Base-by-base conservation (phyloP, 2,329 filamentous ascomycete genomes). In the Colletotrichum sp. region DNA sequence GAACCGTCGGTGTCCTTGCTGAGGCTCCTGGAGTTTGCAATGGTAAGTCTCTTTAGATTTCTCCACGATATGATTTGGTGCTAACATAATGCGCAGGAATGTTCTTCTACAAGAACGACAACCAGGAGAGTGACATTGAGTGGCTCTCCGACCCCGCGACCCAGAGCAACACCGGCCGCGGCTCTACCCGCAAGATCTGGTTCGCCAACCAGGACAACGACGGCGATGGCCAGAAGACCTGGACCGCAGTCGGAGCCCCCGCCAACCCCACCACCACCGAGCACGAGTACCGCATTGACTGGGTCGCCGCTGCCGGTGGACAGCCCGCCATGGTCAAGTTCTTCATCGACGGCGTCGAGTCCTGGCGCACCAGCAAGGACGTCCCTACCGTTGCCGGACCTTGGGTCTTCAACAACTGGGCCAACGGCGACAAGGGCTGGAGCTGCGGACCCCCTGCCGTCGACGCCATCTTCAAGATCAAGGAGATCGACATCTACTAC, bases 381-480 rank as follows among this genome's bases (percentile, higher is more conserved):
- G 81, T 82, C 1, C 82, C 82, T 0, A 79, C 30, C 14, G 68
- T 77, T 0, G 39, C 79, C 32, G 82, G 82, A 0, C 76, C 80
- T 10, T 83, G 82, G 81, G 75, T 83, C 21, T 83, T 79, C 70
- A 83, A 83, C 60, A 83, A 83, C 77, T 83, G 82, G 82, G 79
- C 82, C 2, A 82, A 81, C 55, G 82, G 82, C 4, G 80, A 83
- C 48, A 77, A 78, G 63, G 79, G 79, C 10, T 83, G 82, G 82
- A 81, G 78, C 5, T 80, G 72, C 21, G 82, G 81, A 1, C 82
- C 82, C 9, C 82, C 82, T 1, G 71, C 72, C 7, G 12, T 73
- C 52, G 77, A 81, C 43, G 81, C 82, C 24, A 8, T 73, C 57
- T 75, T 75, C 70, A 72, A 32, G 55, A 75, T 75, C 70, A 75